Conservation (phyloP, 2,329 filamentous ascomycete genomes). For the Chrysosporium keratinophilum region DNA sequence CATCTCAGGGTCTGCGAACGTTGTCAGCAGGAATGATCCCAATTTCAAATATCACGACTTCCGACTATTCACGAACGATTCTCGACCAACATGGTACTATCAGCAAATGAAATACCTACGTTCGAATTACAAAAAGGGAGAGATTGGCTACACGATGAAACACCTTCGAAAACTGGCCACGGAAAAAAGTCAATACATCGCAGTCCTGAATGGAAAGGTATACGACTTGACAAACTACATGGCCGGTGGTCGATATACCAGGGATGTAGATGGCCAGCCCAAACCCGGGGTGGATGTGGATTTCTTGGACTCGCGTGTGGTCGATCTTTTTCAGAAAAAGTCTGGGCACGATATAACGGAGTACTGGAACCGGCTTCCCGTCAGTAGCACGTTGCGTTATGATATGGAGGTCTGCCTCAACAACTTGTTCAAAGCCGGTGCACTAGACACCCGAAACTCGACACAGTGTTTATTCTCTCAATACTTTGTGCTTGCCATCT, state of each 20-base stretch:
- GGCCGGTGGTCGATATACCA: conserved; percentile 58
- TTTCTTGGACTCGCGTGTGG: conserved; percentile 70
- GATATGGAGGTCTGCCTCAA: conserved; percentile 76
- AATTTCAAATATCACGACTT: conserved; percentile 89
- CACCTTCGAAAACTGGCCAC: conserved; percentile 62
- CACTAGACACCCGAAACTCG: conserved; percentile 84
- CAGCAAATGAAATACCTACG: conserved; percentile 76
- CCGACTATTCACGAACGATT: conserved; percentile 70
- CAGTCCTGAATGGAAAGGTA: conserved; percentile 65
- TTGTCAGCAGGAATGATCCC: conserved; percentile 56
- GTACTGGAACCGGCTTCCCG: conserved; percentile 60
- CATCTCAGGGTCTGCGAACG: conserved; percentile 53
- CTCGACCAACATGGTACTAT: conserved; percentile 80
- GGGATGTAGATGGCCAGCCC: conserved; percentile 46
- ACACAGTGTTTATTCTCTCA: conserved; percentile 73
- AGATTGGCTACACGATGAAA: conserved; percentile 67
- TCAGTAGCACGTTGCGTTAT: conserved; percentile 43
- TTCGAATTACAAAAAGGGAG: conserved; percentile 72
- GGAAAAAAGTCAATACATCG: conserved; percentile 57
- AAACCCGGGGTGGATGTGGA: conserved; percentile 48
- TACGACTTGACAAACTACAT: conserved; percentile 87
- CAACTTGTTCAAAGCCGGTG: conserved; percentile 88
- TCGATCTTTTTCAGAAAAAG: conserved; percentile 64
- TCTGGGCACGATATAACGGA: conserved; percentile 73
- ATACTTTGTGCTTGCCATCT: conserved; percentile 80